Evolutionary conservation across 164 flowering plant species (phyloP), one percentile per base, ranked within the genome.

Genomic region (Aristolochia contorta): DNA sequence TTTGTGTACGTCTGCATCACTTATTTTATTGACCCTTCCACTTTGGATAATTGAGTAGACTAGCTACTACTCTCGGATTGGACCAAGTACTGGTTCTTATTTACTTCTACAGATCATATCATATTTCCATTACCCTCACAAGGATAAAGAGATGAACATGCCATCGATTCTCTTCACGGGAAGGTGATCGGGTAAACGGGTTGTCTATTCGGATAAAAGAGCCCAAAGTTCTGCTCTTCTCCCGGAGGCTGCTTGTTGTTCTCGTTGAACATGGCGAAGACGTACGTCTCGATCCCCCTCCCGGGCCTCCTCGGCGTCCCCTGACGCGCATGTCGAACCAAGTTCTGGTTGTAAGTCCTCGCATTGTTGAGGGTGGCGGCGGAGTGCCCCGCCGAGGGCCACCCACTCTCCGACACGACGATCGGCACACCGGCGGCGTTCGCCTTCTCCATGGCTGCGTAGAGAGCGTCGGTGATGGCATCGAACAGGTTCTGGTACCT

Each of bases 331-430:
- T 65, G 68, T 19, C 23, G 25, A 25, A 65, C 32, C 27, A 65
- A 25, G 16, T 52, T 65, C 27, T 22, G 33, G 57, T 65, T 65
- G 55, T 65, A 65, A 16, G 63, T 43, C 68, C 46, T 51, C 14
- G 68, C 63, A 59, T 58, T 65, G 3, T 25, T 58, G 18, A 12
- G n/a, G 7, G 63, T 58, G 16, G 68, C 62, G 3, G 37, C 50
- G 8, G 22, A 12, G 5, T 51, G 43, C 22, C 63, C 68, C 0
- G 22, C 41, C 2, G 68, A 58, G 14, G 68, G 68, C 68, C 68
- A 65, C 9, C 68, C 68, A 18, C 68, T 65, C 62, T 65, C 68
- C 1, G 57, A 58, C 12, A 65, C 57, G 7, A 51, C 62, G 14
- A 65, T 52, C 43, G 30, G 4, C 47, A 65, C 68, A 8, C 20